These are phyloP conservation scores for Myxozyma mucilagina DNA, from an alignment of 805 yeast genomes.

Conservation along the genomic window DNA sequence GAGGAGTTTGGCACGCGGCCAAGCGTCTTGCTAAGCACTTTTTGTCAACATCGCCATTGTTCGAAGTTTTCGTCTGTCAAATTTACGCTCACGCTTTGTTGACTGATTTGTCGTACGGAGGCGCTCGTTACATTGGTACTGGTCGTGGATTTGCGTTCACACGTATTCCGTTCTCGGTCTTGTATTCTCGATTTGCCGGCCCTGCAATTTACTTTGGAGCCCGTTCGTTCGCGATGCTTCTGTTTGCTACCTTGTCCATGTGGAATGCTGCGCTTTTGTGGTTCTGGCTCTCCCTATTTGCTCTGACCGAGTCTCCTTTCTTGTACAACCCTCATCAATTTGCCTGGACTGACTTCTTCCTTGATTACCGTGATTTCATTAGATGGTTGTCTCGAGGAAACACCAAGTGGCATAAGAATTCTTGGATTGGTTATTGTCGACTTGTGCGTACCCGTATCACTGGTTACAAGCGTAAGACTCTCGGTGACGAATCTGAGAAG, in stretches of 20 bases:
- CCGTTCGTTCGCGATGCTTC: conserved; percentile 62
- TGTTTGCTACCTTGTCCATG: conserved; percentile 76
- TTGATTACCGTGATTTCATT: conserved; percentile 92
- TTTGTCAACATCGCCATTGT: conserved; percentile 79
- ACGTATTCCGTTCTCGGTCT: conserved; percentile 65
- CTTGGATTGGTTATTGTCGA: conserved; percentile 80
- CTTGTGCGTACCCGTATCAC: conserved; percentile 83
- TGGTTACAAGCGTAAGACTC: conserved; percentile 77
- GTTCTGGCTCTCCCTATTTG: conserved; percentile 94
- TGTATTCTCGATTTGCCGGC: conserved; percentile 75
- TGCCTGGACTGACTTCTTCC: conserved; percentile 91
- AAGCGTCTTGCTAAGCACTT: conserved; percentile 74
- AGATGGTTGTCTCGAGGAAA: conserved; percentile 86
- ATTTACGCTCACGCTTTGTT: conserved; percentile 78
- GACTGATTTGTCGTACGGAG: conserved; percentile 81
- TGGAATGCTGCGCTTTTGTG: conserved; percentile 95
- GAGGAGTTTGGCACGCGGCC: conserved; percentile 75
- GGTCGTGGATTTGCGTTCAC: conserved; percentile 94
- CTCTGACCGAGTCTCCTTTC: conserved; percentile 89
- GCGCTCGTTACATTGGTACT: conserved; percentile 87
- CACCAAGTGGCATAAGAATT: conserved; percentile 59
- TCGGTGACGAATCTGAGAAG: conserved; percentile 67
- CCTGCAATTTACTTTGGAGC: conserved; percentile 79
- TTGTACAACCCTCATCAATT: conserved; percentile 97
- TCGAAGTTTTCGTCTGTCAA: conserved; percentile 94